These are phyloP conservation scores for Bipolaris gigantea DNA, from an alignment of 2,329 filamentous ascomycete species.

Conservation along the genomic window DNA sequence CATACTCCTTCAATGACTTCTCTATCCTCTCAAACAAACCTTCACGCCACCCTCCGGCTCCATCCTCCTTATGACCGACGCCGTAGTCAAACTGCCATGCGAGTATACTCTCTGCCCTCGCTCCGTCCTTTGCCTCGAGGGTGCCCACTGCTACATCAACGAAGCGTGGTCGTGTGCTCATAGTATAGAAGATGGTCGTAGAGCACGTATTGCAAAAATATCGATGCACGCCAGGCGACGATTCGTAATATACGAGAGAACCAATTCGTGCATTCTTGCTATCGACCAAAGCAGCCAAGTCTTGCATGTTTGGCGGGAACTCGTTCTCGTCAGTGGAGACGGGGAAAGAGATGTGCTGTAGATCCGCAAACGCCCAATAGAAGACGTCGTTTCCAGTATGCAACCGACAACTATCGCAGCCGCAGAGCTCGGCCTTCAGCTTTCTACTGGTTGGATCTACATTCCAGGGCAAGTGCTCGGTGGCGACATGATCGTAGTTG, in stretches of 20 bases:
- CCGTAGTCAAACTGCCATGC: constrained; percentile 47
- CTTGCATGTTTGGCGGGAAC: constrained; percentile 37
- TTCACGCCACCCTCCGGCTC: constrained; percentile 49
- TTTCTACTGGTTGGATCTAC: constrained; percentile 51
- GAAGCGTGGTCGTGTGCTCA: constrained; percentile 44
- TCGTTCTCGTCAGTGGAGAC: not conserved
- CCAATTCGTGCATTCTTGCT: constrained; percentile 46
- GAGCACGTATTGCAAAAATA: constrained; percentile 56
- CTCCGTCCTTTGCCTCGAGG: constrained; percentile 50
- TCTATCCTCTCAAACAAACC: constrained; percentile 36
- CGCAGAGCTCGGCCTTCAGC: constrained; percentile 47
- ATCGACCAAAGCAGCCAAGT: constrained; percentile 45
- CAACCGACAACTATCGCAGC: constrained; percentile 54
- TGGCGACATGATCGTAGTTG: constrained; percentile 27
- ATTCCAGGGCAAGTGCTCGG: constrained; percentile 47
- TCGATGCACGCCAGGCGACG: constrained; percentile 50
- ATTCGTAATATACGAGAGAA: constrained; percentile 50
- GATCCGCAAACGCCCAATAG: constrained; percentile 51
- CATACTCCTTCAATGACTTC: constrained; percentile 44
- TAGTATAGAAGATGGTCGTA: constrained; percentile 52
- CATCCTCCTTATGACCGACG: constrained; percentile 34
- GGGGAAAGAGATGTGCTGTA: constrained; percentile 47
- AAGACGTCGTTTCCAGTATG: constrained; percentile 49
- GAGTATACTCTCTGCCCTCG: constrained; percentile 51
- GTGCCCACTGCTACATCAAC: constrained; percentile 53